phyloP scores from a whole-genome alignment of 768 basidiomycete genomes.

The Rhizopogon vinicolor region DNA sequence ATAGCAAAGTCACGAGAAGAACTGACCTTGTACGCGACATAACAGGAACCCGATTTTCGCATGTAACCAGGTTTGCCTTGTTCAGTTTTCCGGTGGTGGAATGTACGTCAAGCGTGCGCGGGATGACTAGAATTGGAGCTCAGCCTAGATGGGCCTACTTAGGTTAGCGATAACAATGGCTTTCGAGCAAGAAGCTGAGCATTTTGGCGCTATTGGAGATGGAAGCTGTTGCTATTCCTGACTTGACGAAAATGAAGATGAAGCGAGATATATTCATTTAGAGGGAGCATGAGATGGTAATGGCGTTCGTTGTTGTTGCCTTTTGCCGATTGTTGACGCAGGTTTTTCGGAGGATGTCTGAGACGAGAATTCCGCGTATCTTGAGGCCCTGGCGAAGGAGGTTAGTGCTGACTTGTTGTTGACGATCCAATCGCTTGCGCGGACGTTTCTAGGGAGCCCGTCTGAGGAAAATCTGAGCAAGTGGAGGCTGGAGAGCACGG shows the following conservation, averaged over 20 bases:
- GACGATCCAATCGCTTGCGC: neutral
- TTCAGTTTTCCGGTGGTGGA: too few relatives aligned
- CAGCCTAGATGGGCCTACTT: too few relatives aligned
- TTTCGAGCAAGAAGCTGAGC: constrained; percentile 60
- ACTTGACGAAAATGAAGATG: constrained; percentile 51
- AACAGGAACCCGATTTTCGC: too few relatives aligned
- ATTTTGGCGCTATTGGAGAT: constrained; percentile 77
- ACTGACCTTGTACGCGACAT: too few relatives aligned
- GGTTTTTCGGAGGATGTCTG: constrained; percentile 64
- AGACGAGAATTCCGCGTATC: constrained; percentile 72
- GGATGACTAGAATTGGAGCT: too few relatives aligned
- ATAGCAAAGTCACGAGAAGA: too few relatives aligned
- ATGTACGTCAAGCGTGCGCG: too few relatives aligned
- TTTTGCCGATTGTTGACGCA: neutral
- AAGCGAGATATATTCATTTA: constrained; percentile 49
- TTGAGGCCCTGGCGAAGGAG: constrained; percentile 83
- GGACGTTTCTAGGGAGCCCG: constrained; percentile 55
- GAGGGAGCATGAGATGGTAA: constrained; percentile 61
- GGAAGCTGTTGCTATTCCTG: constrained; percentile 51
- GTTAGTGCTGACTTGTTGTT: constrained; percentile 30
- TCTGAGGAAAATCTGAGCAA: constrained; percentile 58
- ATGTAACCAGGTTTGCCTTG: too few relatives aligned
- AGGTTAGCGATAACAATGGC: too few relatives aligned
- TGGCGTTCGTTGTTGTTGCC: neutral
- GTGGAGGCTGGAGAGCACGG: constrained; percentile 25